phyloP scores from a whole-genome alignment of 2,329 filamentous ascomycete species.

The Malbranchea cinnamomea region DNA sequence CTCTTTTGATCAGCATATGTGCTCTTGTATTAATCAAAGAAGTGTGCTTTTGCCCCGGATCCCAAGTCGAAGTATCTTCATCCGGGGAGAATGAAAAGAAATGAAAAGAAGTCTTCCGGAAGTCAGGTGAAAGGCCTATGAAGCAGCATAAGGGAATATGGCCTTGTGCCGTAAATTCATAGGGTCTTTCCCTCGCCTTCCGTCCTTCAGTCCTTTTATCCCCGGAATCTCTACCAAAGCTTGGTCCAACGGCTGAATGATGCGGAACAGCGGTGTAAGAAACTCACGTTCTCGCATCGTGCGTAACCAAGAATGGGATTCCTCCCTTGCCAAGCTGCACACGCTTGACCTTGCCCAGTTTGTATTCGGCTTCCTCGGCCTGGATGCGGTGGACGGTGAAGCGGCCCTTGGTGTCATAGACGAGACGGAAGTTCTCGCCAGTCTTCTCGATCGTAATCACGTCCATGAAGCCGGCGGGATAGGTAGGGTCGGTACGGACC shows the following conservation, averaged over 20 bases:
- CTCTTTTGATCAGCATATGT: too few relatives aligned
- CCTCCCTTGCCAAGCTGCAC: conserved; percentile 98
- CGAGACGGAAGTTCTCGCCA: conserved; percentile 98
- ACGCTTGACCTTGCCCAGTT: conserved; percentile 99
- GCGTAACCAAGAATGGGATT: conserved; percentile 99
- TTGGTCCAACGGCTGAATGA: conserved; percentile 99
- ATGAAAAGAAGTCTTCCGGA: too few relatives aligned
- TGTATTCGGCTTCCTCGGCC: conserved; percentile 97
- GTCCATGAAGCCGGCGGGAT: conserved; percentile 98
- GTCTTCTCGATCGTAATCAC: conserved; percentile 99
- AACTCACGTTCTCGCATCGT: conserved; percentile 99
- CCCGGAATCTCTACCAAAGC: conserved; percentile 59
- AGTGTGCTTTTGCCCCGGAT: too few relatives aligned
- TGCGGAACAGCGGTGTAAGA: conserved; percentile 48
- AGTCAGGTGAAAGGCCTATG: too few relatives aligned
- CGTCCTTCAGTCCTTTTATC: conserved; percentile 3
- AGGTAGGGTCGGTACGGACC: conserved; percentile 97
- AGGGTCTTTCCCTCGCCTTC: conserved; percentile 1
- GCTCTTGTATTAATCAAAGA: too few relatives aligned
- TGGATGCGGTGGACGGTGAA: conserved; percentile 99
- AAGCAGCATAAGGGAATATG: too few relatives aligned
- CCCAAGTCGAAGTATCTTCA: too few relatives aligned
- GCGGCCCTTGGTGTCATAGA: conserved; percentile 99
- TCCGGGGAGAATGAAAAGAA: too few relatives aligned
- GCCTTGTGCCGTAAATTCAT: too few relatives aligned